Evolutionary conservation across 2,329 filamentous ascomycete genomes (phyloP).

Genomic region (Cytospora mali): DNA sequence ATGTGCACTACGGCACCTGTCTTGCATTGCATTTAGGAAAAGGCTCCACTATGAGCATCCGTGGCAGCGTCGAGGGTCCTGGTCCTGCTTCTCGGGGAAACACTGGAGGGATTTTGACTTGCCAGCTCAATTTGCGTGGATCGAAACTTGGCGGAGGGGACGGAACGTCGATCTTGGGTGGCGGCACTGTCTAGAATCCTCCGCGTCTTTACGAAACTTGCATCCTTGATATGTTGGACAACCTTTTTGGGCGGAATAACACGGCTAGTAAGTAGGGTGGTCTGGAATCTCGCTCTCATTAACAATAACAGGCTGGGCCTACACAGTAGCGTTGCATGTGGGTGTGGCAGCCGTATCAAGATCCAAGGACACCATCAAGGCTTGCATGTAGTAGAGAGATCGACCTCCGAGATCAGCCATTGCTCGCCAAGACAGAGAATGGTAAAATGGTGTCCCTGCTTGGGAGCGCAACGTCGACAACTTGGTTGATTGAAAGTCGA

Average conservation of each 20-base stretch:
- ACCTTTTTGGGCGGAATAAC: background rate
- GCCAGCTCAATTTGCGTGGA: conserved; percentile 1
- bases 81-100: conserved; percentile 6
- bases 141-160: background rate
- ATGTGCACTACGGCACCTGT: conserved; percentile 25
- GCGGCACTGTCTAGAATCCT: background rate
- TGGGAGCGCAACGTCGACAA: background rate
- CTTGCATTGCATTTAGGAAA: conserved; percentile 26
- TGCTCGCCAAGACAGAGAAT: background rate
- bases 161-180: conserved; percentile 18
- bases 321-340: conserved; percentile 26
- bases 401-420: conserved; percentile 6
- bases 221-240: background rate
- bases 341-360: conserved; percentile 20
- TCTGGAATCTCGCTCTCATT: conserved; percentile 7
- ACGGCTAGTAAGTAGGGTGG: background rate
- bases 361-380: conserved; percentile 12
- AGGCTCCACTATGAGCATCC: conserved; percentile 20
- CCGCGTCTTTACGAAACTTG: background rate
- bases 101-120: background rate
- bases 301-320: conserved; percentile 12
- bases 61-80: conserved; percentile 18
- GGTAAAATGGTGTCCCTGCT: conserved; percentile 11
- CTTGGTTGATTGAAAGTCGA: conserved; percentile 13
- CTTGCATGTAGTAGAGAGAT: conserved; percentile 13